Evolutionary conservation across 1,139 yeast genomes (phyloP).

Genomic region (Lodderomyces beijingensis): DNA sequence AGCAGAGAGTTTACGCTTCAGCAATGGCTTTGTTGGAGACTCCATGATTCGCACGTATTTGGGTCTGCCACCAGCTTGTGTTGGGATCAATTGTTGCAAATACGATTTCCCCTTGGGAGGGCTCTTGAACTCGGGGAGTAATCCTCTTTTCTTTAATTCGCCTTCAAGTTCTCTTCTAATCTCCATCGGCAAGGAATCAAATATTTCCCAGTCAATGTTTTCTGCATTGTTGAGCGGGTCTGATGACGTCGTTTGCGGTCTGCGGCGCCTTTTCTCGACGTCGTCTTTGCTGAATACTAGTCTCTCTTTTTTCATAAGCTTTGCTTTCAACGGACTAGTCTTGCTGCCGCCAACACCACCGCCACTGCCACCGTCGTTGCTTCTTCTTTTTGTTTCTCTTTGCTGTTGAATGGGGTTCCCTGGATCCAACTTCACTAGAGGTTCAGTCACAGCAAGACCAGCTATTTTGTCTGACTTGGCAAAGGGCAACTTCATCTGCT

Average conservation of each 20-base stretch:
- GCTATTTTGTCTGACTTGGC: constrained; percentile 6
- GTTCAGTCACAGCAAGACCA: neutral
- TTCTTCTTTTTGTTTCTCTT: constrained; percentile 13
- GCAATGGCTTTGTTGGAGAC: constrained; percentile 22
- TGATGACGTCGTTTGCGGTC: constrained; percentile 1
- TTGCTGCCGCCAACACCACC: too few relatives aligned
- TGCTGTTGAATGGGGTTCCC: neutral
- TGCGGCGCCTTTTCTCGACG: constrained; percentile 3
- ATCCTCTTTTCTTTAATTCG: constrained; percentile 41
- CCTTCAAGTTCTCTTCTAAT: constrained; percentile 45
- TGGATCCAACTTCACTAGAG: neutral
- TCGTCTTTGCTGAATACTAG: constrained; percentile 5
- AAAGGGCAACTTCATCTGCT: constrained; percentile 45
- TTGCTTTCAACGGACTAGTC: constrained; percentile 1
- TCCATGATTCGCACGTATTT: constrained; percentile 35
- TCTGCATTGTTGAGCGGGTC: constrained; percentile 7
- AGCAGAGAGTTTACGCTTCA: constrained; percentile 7
- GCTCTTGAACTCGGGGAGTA: constrained; percentile 13
- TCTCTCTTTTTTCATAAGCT: constrained; percentile 6
- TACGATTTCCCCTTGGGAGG: constrained; percentile 23
- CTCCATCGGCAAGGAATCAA: constrained; percentile 49
- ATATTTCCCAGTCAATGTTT: constrained; percentile 51
- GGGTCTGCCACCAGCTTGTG: constrained; percentile 26
- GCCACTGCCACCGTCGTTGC: too few relatives aligned
- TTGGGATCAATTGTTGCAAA: constrained; percentile 40